Percentiles rank a stretch among this genome's conserved stretches.
phyloP scores from a whole-genome alignment of 106 monocot genomes.

The Iris macrosiphon region DNA sequence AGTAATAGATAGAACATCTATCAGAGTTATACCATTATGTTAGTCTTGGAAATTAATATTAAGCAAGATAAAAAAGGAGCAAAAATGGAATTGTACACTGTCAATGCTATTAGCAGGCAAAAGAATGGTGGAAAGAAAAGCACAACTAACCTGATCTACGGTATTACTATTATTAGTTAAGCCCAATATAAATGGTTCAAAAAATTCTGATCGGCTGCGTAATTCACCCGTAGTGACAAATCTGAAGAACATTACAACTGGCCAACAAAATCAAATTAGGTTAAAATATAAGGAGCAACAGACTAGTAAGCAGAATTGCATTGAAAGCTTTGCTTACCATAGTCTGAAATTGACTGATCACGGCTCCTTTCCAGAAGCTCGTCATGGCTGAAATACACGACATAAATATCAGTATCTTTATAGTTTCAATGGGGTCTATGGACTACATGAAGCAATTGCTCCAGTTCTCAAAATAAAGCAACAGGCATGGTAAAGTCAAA shows the following conservation, averaged over 20 bases:
- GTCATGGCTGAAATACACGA: slow-evolving; percentile 49
- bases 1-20: too few species aligned
- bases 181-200: slow-evolving; percentile 13
- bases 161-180: slow-evolving; percentile 18
- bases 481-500: too few species aligned
- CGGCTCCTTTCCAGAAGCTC: slow-evolving; percentile 71
- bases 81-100: too few species aligned
- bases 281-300: neutral
- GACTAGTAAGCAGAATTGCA: neutral
- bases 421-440: too few species aligned
- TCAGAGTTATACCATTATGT: too few species aligned
- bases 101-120: too few species aligned
- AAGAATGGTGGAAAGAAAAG: too few species aligned
- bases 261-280: slow-evolving; percentile 1
- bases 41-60: too few species aligned
- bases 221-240: slow-evolving; percentile 14
- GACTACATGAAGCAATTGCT: too few species aligned
- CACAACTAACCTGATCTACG: slow-evolving; percentile 59
- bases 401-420: too few species aligned
- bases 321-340: slow-evolving; percentile 36
- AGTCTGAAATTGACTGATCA: slow-evolving; percentile 64
- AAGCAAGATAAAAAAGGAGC: too few species aligned
- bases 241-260: slow-evolving; percentile 18
- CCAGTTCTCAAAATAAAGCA: neutral
- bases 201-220: slow-evolving; percentile 3